Conservation (phyloP, 2,329 filamentous ascomycete species). For the Myriosclerotinia scirpicola region DNA sequence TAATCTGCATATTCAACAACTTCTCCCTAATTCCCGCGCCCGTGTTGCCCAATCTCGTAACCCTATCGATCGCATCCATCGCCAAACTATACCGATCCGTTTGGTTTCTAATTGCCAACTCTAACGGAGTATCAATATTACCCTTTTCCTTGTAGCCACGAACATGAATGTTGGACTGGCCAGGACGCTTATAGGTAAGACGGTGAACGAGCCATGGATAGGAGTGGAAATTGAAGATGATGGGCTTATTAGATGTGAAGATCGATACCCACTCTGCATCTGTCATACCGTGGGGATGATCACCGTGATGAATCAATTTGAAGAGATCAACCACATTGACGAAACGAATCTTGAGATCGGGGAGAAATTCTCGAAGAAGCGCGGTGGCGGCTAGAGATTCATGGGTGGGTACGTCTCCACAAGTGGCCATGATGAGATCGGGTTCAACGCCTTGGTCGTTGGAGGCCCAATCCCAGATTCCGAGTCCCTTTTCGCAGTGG, state of each 20-base stretch:
- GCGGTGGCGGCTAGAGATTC: slow-evolving; percentile 75
- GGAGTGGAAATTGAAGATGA: slow-evolving; percentile 83
- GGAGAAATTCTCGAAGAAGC: slow-evolving; percentile 68
- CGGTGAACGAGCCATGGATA: slow-evolving; percentile 80
- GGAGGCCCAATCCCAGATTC: slow-evolving; percentile 75
- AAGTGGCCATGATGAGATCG: slow-evolving; percentile 73
- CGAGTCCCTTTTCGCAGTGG: slow-evolving; percentile 76
- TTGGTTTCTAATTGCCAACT: slow-evolving; percentile 74
- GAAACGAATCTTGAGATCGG: slow-evolving; percentile 72
- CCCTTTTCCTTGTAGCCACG: slow-evolving; percentile 80
- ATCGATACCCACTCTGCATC: slow-evolving; percentile 65
- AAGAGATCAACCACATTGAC: slow-evolving; percentile 81
- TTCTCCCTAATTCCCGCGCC: slow-evolving; percentile 62
- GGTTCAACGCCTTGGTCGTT: slow-evolving; percentile 69
- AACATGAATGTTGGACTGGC: slow-evolving; percentile 68
- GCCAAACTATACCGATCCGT: slow-evolving; percentile 76
- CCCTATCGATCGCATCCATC: slow-evolving; percentile 72
- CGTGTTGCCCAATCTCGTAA: slow-evolving; percentile 59
- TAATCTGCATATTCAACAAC: slow-evolving; percentile 64
- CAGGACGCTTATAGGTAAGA: slow-evolving; percentile 72
- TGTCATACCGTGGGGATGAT: slow-evolving; percentile 72
- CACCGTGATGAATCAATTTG: slow-evolving; percentile 68
- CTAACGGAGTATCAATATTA: slow-evolving; percentile 79
- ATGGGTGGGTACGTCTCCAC: slow-evolving; percentile 72
- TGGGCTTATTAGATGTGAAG: slow-evolving; percentile 70